A percentile compares a stretch with the other conserved stretches of the same genome.
Conservation (phyloP, 257 asterid species). For the Solanum etuberosum region DNA sequence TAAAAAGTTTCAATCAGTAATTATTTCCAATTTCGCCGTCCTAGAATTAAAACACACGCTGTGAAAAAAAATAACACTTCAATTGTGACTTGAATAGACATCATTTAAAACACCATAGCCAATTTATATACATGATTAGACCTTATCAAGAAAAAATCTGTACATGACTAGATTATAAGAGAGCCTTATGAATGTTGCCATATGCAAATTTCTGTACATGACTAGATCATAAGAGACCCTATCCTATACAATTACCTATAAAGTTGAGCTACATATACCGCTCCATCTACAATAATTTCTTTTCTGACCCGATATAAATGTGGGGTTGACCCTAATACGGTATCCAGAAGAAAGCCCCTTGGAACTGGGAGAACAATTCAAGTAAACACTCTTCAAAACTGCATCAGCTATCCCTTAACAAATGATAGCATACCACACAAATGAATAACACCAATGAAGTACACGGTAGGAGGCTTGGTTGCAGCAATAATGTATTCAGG, state of each 20-base stretch:
- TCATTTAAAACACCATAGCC: background rate
- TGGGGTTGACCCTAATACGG: background rate
- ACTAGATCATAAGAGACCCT: background rate
- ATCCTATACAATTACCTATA: background rate
- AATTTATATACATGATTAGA: background rate
- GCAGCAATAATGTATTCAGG: conserved; percentile 23
- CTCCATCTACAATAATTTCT: background rate
- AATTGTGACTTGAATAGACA: background rate
- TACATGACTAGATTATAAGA: background rate
- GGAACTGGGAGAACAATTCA: background rate
- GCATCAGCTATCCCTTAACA: background rate
- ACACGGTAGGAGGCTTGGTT: background rate
- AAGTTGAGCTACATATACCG: background rate
- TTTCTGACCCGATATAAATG: background rate
- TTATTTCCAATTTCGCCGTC: background rate
- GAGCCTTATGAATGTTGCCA: background rate
- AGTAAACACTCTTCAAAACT: background rate
- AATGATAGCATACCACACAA: background rate
- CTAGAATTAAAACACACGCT: background rate
- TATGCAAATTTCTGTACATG: background rate
- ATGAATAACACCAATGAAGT: background rate
- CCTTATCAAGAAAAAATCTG: background rate
- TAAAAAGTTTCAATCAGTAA: background rate
- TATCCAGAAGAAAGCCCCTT: background rate
- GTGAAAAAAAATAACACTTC: background rate